Evolutionary conservation across 805 yeast genomes (phyloP).

Genomic region (Kuraishia ogatae): DNA sequence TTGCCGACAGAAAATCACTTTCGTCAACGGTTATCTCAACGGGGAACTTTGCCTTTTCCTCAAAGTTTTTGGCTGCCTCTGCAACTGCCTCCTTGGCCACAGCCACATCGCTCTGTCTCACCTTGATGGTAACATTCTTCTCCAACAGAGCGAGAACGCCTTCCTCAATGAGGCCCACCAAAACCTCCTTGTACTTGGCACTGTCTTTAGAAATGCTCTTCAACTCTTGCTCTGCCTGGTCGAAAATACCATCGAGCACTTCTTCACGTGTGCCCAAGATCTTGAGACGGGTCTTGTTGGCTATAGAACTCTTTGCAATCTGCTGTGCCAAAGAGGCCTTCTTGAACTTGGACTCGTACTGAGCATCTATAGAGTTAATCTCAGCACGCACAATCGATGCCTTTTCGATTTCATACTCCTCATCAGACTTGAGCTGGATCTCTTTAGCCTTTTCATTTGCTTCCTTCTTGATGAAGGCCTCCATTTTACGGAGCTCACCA

Average conservation of each 20-base stretch:
- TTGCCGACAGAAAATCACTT: constrained; percentile 46
- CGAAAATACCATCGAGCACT: constrained; percentile 66
- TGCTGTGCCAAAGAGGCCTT: constrained; percentile 91
- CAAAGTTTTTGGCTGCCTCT: constrained; percentile 56
- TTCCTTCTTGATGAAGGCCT: constrained; percentile 96
- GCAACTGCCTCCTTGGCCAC: constrained; percentile 53
- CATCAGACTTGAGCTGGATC: constrained; percentile 91
- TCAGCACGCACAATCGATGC: constrained; percentile 91
- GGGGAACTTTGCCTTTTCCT: constrained; percentile 49
- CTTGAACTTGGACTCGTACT: constrained; percentile 75
- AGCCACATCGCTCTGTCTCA: constrained; percentile 55
- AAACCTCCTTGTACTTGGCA: constrained; percentile 54
- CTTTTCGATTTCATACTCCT: constrained; percentile 97
- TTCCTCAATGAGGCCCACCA: constrained; percentile 77
- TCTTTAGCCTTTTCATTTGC: constrained; percentile 99
- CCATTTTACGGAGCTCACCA: constrained; percentile 95
- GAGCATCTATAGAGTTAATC: constrained; percentile 76
- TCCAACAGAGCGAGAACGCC: constrained; percentile 67
- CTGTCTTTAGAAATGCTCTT: constrained; percentile 46
- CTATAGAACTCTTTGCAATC: constrained; percentile 89
- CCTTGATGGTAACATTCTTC: constrained; percentile 51
- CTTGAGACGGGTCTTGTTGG: constrained; percentile 91
- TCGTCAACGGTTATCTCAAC: constrained; percentile 52
- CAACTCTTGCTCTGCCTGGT: constrained; percentile 57
- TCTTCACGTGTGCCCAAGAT: constrained; percentile 81